phyloP scores from a whole-genome alignment of 1,139 yeast genomes.

The Hemisphaericaspora subhashii region DNA sequence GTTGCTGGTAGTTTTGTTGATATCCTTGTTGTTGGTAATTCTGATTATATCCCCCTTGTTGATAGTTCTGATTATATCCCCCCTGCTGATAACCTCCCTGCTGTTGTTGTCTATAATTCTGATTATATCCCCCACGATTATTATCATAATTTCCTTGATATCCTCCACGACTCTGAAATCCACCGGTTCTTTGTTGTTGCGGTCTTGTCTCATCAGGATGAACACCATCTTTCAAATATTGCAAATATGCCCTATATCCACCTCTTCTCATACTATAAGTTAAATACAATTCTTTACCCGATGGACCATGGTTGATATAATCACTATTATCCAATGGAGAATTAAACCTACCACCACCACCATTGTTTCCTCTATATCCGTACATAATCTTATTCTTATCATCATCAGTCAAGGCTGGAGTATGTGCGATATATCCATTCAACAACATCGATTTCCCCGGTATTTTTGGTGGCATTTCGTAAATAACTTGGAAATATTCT shows the following conservation, averaged over 20 bases:
- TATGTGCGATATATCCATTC: slow-evolving; percentile 72
- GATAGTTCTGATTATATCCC: slow-evolving; percentile 11
- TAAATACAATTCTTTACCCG: slow-evolving; percentile 35
- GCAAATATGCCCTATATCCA: slow-evolving; percentile 39
- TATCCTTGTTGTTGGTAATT: slow-evolving; percentile 2
- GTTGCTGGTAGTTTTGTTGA: slow-evolving; percentile 12
- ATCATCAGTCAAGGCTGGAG: slow-evolving; percentile 60
- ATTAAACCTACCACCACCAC: slow-evolving; percentile 32
- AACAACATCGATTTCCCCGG: slow-evolving; percentile 79
- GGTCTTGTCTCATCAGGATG: not conserved
- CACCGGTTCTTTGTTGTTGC: slow-evolving; percentile 1
- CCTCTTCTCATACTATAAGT: slow-evolving; percentile 41
- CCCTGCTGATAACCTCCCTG: slow-evolving; percentile 12
- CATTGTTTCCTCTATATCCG: slow-evolving; percentile 24
- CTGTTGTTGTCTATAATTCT: slow-evolving; percentile 11
- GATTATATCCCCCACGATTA: slow-evolving; percentile 12
- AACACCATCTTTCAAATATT: slow-evolving; percentile 15
- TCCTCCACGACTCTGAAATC: not conserved
- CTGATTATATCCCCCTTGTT: slow-evolving; percentile 12
- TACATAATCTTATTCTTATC: slow-evolving; percentile 67
- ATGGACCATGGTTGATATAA: slow-evolving; percentile 45
- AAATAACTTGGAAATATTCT: slow-evolving; percentile 57
- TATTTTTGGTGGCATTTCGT: slow-evolving; percentile 53
- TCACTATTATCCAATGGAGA: slow-evolving; percentile 35
- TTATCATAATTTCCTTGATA: slow-evolving; percentile 14